These are phyloP conservation scores for Neurospora sublineolata DNA, from an alignment of 495 filamentous ascomycete species.

Conservation along the genomic window DNA sequence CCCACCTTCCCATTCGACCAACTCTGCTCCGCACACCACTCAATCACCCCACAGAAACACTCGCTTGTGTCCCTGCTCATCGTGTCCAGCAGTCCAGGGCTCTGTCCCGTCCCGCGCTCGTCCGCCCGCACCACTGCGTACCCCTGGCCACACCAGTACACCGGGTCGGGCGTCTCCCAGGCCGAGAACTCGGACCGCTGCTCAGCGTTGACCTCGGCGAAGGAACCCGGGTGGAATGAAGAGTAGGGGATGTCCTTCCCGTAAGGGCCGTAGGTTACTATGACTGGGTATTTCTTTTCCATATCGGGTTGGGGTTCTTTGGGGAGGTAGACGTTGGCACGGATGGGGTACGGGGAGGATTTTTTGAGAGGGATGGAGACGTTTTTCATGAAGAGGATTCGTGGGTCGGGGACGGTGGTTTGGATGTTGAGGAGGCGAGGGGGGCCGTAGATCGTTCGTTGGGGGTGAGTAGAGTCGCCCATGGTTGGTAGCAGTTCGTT, in stretches of 20 bases:
- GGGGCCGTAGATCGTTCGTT: not conserved
- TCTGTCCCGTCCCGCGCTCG: conserved; percentile 48
- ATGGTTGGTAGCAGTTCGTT: not conserved
- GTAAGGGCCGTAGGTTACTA: conserved; percentile 52
- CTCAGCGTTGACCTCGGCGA: conserved; percentile 35
- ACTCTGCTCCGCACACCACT: conserved; percentile 49
- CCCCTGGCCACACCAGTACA: conserved; percentile 49
- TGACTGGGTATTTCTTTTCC: conserved; percentile 24
- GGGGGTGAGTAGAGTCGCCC: not conserved
- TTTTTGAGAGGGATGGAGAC: conserved; percentile 20
- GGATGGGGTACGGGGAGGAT: conserved; percentile 14
- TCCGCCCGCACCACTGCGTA: conserved; percentile 52
- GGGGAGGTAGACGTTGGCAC: conserved; percentile 21
- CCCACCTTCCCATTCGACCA: conserved; percentile 55
- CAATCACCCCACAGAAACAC: conserved; percentile 50
- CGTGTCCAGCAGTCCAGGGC: conserved; percentile 45
- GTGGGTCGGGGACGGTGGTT: conserved; percentile 3
- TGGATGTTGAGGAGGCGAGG: not conserved
- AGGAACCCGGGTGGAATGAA: conserved; percentile 34
- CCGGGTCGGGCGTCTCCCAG: conserved; percentile 55
- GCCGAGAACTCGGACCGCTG: conserved; percentile 42
- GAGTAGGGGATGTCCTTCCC: conserved; percentile 50
- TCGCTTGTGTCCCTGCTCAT: conserved; percentile 49
- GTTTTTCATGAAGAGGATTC: conserved; percentile 15
- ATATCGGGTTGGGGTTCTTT: conserved; percentile 28